Percentiles rank a stretch among this genome's conserved stretches.
Evolutionary conservation across 306 rosid species (phyloP).

Genomic region (Aeschynomene evenia): DNA sequence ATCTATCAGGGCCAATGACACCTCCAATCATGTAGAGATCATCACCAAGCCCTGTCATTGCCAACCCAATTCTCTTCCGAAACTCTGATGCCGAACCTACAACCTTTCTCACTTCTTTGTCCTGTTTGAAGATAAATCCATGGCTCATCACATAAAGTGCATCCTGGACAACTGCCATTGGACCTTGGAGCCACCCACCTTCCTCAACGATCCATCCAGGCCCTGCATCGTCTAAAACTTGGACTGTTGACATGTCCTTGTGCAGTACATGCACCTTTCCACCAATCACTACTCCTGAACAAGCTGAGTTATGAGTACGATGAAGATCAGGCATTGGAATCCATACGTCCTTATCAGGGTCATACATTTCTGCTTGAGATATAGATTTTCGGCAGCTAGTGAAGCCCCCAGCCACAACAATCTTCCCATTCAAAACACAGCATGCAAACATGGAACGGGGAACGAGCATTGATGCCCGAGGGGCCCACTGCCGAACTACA

Average conservation of each 20-base stretch:
- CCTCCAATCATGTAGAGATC: slow-evolving; percentile 89
- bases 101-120: slow-evolving; percentile 45
- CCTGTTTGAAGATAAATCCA: slow-evolving; percentile 65
- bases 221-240: slow-evolving; percentile 66
- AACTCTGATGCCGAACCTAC: slow-evolving; percentile 77
- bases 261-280: slow-evolving; percentile 88
- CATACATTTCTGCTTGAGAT: slow-evolving; percentile 93
- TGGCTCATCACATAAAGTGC: slow-evolving; percentile 87
- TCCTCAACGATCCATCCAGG: slow-evolving; percentile 78
- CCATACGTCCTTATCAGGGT: slow-evolving; percentile 85
- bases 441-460: slow-evolving; percentile 98
- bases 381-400: slow-evolving; percentile 90
- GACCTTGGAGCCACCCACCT: slow-evolving; percentile 85
- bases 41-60: slow-evolving; percentile 71
- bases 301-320: slow-evolving; percentile 85
- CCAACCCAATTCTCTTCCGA: slow-evolving; percentile 80
- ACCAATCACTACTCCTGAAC: slow-evolving; percentile 82
- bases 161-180: slow-evolving; percentile 75
- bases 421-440: slow-evolving; percentile 85
- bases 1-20: slow-evolving; percentile 75
- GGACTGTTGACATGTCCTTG: slow-evolving; percentile 85
- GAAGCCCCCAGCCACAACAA: slow-evolving; percentile 95
- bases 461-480: slow-evolving; percentile 79
- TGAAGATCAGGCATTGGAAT: slow-evolving; percentile 80
- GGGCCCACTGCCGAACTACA: slow-evolving; percentile 71